Evolutionary conservation across 2,329 filamentous ascomycete genomes (phyloP).

Genomic region (Penicillium sp.): DNA sequence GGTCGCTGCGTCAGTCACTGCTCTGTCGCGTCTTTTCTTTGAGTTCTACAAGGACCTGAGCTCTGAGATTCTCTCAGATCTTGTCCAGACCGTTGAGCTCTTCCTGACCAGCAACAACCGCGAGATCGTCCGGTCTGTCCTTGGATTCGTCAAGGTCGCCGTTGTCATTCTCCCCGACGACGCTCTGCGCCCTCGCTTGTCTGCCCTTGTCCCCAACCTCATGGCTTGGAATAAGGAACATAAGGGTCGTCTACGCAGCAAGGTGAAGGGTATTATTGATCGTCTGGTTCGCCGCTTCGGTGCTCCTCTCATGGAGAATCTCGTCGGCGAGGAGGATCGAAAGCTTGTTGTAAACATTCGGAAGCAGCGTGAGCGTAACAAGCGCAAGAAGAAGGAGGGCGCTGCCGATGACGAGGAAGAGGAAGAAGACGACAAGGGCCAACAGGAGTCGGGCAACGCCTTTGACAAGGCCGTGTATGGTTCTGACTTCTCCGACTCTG

Average conservation of each 20-base stretch:
- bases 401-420: constrained; percentile 61
- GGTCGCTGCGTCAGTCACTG: constrained; percentile 96
- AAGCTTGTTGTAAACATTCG: constrained; percentile 94
- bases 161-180: constrained; percentile 80
- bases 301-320: constrained; percentile 73
- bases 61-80: constrained; percentile 70
- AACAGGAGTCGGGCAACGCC: constrained; percentile 72
- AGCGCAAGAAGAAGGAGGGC: constrained; percentile 78
- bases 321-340: constrained; percentile 81
- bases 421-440: constrained; percentile 53
- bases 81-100: constrained; percentile 93
- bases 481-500: constrained; percentile 53
- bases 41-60: constrained; percentile 77
- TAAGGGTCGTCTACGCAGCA: constrained; percentile 93
- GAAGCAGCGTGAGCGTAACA: constrained; percentile 88
- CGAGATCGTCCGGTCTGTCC: constrained; percentile 90
- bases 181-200: constrained; percentile 75
- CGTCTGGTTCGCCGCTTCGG: constrained; percentile 91
- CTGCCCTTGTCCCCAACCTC: constrained; percentile 79
- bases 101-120: constrained; percentile 96
- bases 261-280: constrained; percentile 97
- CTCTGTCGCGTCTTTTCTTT: constrained; percentile 88
- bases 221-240: constrained; percentile 98
- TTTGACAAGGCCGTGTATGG: constrained; percentile 97
- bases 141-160: constrained; percentile 96